These are phyloP conservation scores for Candida morakotiae DNA, from an alignment of 805 yeast genomes.

Conservation along the genomic window DNA sequence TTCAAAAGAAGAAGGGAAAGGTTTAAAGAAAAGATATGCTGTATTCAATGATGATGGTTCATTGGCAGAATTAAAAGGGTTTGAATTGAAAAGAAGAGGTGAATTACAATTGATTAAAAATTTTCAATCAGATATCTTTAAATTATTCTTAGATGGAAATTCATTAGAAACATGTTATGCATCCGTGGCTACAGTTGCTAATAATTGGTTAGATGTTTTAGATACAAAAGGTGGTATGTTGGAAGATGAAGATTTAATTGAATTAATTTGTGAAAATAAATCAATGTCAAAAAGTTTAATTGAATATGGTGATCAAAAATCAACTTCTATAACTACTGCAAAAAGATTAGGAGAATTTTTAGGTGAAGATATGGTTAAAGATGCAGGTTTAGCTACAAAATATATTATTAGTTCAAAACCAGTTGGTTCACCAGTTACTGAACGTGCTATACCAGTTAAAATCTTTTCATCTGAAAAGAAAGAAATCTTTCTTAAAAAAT, in stretches of 20 bases:
- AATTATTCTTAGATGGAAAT: constrained; percentile 82
- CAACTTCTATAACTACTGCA: constrained; percentile 95
- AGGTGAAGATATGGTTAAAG: constrained; percentile 95
- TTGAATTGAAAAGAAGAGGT: constrained; percentile 94
- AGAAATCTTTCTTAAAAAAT: constrained; percentile 69
- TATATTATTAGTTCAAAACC: constrained; percentile 88
- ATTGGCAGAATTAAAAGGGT: constrained; percentile 92
- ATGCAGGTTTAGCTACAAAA: constrained; percentile 92
- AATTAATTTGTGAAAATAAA: constrained; percentile 92
- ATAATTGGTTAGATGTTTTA: constrained; percentile 92
- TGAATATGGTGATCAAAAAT: constrained; percentile 87
- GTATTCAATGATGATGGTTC: constrained; percentile 95
- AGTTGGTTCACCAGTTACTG: constrained; percentile 83
- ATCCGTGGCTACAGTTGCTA: constrained; percentile 89
- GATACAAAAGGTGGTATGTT: constrained; percentile 82
- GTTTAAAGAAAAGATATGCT: constrained; percentile 93
- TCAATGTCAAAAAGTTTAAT: constrained; percentile 88
- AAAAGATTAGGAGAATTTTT: constrained; percentile 87
- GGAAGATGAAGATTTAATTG: constrained; percentile 92
- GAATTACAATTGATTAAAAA: constrained; percentile 90
- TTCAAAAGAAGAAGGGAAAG: constrained; percentile 95
- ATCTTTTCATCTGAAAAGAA: constrained; percentile 90
- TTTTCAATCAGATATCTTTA: constrained; percentile 92
- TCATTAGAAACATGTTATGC: constrained; percentile 75
- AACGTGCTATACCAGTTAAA: constrained; percentile 94